phyloP scores from a whole-genome alignment of 345 rosid species.

The Corchorus capsularis region DNA sequence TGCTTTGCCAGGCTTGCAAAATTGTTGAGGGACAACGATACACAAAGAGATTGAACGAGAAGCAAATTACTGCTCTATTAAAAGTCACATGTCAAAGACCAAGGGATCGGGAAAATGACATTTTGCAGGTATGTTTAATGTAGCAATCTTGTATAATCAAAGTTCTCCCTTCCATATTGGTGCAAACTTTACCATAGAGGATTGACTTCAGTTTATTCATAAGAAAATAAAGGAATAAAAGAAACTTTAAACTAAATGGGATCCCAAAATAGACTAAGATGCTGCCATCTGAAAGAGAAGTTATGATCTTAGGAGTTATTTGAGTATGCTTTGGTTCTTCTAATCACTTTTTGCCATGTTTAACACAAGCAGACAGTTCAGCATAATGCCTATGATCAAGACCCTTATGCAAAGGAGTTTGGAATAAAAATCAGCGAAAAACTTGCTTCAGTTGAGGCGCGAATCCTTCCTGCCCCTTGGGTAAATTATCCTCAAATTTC shows the following conservation, averaged over 20 bases:
- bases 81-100: conserved; percentile 98
- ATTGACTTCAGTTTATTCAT: background rate
- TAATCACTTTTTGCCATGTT: background rate
- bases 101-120: conserved; percentile 86
- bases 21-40: conserved; percentile 97
- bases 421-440: conserved; percentile 92
- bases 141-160: background rate
- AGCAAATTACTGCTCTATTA: conserved; percentile 87
- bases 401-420: conserved; percentile 95
- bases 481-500: conserved; percentile 38
- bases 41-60: conserved; percentile 91
- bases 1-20: conserved; percentile 77
- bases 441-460: conserved; percentile 91
- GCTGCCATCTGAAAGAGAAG: background rate
- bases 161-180: background rate
- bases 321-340: background rate
- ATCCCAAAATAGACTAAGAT: background rate
- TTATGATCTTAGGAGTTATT: background rate
- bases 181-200: background rate
- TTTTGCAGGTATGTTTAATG: conserved; percentile 51
- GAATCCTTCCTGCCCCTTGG: conserved; percentile 99
- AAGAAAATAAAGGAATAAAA: background rate
- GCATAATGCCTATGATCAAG: conserved; percentile 86
- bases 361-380: conserved; percentile 70
- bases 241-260: conserved; percentile 1